Percentiles rank a stretch among this genome's conserved stretches.
These are phyloP conservation scores for Cladophialophora yegresii DNA, from an alignment of 2,329 filamentous ascomycete species.

Conservation along the genomic window DNA sequence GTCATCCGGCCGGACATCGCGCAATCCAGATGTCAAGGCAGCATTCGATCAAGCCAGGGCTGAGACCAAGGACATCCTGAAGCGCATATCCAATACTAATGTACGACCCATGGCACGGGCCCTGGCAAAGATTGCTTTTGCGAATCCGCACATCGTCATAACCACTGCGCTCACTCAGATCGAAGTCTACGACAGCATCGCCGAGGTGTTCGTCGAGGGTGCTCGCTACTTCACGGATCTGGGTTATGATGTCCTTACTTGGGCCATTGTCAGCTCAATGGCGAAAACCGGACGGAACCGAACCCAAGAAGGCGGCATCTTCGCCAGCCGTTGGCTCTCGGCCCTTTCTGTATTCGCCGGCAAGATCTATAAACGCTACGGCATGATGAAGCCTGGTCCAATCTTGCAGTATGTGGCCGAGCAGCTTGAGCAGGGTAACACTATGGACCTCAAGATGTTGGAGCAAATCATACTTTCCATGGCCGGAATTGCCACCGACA, in stretches of 20 bases:
- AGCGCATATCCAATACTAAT: constrained; percentile 85
- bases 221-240: constrained; percentile 90
- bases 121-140: constrained; percentile 87
- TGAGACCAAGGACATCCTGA: constrained; percentile 83
- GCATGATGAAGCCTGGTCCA: constrained; percentile 77
- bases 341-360: constrained; percentile 89
- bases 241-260: constrained; percentile 89
- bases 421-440: constrained; percentile 78
- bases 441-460: constrained; percentile 86
- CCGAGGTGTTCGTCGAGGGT: constrained; percentile 91
- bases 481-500: constrained; percentile 86
- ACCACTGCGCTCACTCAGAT: constrained; percentile 85
- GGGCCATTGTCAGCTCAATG: constrained; percentile 79
- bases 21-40: constrained; percentile 72
- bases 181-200: constrained; percentile 91
- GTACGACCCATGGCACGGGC: constrained; percentile 81
- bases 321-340: constrained; percentile 89
- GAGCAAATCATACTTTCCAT: constrained; percentile 89
- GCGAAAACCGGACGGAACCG: constrained; percentile 60
- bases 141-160: constrained; percentile 89
- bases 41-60: constrained; percentile 75
- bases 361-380: constrained; percentile 83
- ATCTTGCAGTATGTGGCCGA: constrained; percentile 87
- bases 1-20: constrained; percentile 77
- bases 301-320: constrained; percentile 65